Evolutionary conservation across 352 stramenopile genomes (phyloP).

Genomic region (Phytophthora europaea): DNA sequence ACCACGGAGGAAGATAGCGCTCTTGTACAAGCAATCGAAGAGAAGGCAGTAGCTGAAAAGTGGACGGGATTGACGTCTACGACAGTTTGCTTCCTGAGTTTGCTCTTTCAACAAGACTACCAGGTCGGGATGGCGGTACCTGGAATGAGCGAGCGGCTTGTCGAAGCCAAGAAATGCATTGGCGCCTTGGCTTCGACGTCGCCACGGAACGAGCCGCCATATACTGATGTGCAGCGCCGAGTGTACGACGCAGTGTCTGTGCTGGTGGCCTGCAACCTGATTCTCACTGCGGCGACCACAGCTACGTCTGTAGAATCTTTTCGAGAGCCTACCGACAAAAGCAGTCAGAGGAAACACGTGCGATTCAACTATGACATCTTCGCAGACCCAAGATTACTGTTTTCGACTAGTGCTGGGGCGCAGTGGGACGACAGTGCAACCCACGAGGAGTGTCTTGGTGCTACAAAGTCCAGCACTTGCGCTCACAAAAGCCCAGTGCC

Average conservation of each 20-base stretch:
- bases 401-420: slow-evolving; percentile 17
- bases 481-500: slow-evolving; percentile 7
- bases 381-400: slow-evolving; percentile 41
- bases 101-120: slow-evolving; percentile 61
- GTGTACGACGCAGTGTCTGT: slow-evolving; percentile 80
- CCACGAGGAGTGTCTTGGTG: slow-evolving; percentile 7
- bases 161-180: slow-evolving; percentile 54
- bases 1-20: slow-evolving; percentile 54
- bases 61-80: slow-evolving; percentile 72
- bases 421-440: slow-evolving; percentile 8
- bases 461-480: neutral
- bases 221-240: slow-evolving; percentile 61
- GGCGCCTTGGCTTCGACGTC: slow-evolving; percentile 22
- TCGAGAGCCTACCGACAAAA: slow-evolving; percentile 31
- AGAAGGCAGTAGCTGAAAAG: slow-evolving; percentile 48
- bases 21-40: slow-evolving; percentile 58
- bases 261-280: slow-evolving; percentile 60
- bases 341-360: slow-evolving; percentile 52
- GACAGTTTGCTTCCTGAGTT: slow-evolving; percentile 60
- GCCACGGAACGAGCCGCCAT: slow-evolving; percentile 26
- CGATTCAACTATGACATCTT: slow-evolving; percentile 73
- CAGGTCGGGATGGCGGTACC: slow-evolving; percentile 38
- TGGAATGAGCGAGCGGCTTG: slow-evolving; percentile 52
- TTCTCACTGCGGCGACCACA: slow-evolving; percentile 38
- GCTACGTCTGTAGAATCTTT: slow-evolving; percentile 24